These are phyloP conservation scores for Malania oleifera DNA, from an alignment of 164 flowering plant species.

Conservation along the genomic window DNA sequence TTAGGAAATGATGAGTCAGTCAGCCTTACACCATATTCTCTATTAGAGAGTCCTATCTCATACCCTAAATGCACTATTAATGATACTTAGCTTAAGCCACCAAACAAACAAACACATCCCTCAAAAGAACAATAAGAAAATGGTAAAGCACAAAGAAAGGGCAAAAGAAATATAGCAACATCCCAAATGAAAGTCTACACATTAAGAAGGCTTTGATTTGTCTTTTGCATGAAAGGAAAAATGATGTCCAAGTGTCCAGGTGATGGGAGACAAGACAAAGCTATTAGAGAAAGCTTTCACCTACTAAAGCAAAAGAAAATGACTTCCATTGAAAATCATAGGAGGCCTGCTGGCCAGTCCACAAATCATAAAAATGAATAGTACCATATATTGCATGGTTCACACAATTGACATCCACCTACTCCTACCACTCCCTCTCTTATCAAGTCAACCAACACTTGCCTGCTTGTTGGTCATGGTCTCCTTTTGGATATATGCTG, in stretches of 20 bases:
- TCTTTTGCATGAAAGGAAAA: background rate
- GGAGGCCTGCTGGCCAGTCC: no score
- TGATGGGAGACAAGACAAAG: background rate
- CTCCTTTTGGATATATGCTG: background rate
- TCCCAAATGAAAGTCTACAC: no score
- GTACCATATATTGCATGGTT: background rate
- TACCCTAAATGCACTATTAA: no score
- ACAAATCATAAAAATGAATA: background rate
- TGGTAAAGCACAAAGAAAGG: no score
- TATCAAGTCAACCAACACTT: background rate
- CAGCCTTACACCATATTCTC: no score
- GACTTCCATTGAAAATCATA: conserved; percentile 21
- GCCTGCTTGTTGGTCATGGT: no score
- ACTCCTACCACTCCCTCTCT: background rate
- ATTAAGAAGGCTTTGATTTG: background rate
- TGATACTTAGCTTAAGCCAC: no score
- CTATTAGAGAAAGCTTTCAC: conserved; percentile 11
- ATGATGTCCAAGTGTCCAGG: conserved; percentile 1
- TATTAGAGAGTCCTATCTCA: no score
- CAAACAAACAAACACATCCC: no score
- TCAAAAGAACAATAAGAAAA: no score
- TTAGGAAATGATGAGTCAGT: no score
- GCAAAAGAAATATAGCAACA: no score
- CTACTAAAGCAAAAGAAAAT: conserved; percentile 29
- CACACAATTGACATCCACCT: conserved; percentile 5